A percentile compares a stretch with the other conserved stretches of the same genome.
These are phyloP conservation scores for Candida maesae DNA, from an alignment of 805 yeast species.

Conservation along the genomic window DNA sequence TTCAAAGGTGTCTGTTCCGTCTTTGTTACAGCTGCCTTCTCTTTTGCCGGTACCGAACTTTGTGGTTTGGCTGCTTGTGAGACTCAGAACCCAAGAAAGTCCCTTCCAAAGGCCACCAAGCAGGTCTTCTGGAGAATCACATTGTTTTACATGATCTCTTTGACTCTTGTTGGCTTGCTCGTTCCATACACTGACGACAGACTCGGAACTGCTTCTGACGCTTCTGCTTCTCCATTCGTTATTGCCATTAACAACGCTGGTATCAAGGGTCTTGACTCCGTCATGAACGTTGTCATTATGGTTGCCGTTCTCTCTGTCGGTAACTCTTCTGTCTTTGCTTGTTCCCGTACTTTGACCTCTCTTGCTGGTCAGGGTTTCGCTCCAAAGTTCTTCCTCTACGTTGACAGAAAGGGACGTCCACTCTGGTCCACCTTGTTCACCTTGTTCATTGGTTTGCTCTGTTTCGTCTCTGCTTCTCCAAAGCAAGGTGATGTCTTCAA, in stretches of 20 bases:
- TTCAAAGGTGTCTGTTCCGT: conserved; percentile 45
- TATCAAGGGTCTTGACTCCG: conserved; percentile 44
- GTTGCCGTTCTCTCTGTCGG: conserved; percentile 54
- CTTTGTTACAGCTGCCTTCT: conserved; percentile 67
- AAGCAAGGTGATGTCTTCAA: conserved; percentile 55
- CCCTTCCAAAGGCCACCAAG: conserved; percentile 68
- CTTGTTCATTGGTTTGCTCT: conserved; percentile 48
- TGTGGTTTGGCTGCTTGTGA: conserved; percentile 82
- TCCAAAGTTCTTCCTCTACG: conserved; percentile 49
- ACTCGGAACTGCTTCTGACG: conserved; percentile 55
- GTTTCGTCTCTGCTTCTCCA: conserved; percentile 60
- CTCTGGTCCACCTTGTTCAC: conserved; percentile 42
- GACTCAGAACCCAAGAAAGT: conserved; percentile 63
- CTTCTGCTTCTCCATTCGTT: conserved; percentile 53
- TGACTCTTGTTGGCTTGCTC: conserved; percentile 62
- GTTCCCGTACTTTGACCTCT: conserved; percentile 53
- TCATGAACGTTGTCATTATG: conserved; percentile 48
- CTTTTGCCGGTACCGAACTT: conserved; percentile 82
- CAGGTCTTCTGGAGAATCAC: conserved; percentile 61
- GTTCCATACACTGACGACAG: conserved; percentile 57
- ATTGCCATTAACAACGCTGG: conserved; percentile 53
- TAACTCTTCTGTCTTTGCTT: conserved; percentile 52
- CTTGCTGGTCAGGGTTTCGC: conserved; percentile 54
- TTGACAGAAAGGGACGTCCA: conserved; percentile 58
- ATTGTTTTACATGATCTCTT: conserved; percentile 60